phyloP scores from a whole-genome alignment of 225 moss, liverwort and hornwort species.

The Physcomitrium patens region DNA sequence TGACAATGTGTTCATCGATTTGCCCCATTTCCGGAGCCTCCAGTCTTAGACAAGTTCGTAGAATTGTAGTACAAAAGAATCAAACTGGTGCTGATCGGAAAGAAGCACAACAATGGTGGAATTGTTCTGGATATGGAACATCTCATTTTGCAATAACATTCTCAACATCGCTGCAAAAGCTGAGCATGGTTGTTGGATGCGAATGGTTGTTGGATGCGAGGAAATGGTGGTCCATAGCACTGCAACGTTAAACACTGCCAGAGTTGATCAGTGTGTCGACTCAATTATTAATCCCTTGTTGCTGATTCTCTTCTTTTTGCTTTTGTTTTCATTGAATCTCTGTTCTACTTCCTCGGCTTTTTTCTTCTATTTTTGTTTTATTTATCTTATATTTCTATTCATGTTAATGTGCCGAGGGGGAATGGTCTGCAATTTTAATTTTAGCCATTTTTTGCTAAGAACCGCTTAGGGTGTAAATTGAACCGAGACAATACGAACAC shows the following conservation, averaged over 20 bases:
- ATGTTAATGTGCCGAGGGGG: not conserved
- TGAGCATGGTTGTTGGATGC: not conserved
- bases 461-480: not conserved
- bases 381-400: too few species aligned
- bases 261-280: not conserved
- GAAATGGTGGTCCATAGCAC: not conserved
- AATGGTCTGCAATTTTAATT: conserved; percentile 11
- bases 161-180: not conserved
- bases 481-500: too few species aligned
- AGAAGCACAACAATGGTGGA: too few species aligned
- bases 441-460: not conserved
- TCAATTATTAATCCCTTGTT: too few species aligned
- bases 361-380: too few species aligned
- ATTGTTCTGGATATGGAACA: not conserved
- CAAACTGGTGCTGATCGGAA: not conserved
- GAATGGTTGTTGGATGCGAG: not conserved
- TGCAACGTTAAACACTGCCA: not conserved
- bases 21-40: not conserved
- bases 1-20: too few species aligned
- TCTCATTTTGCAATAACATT: not conserved
- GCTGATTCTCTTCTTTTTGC: too few species aligned
- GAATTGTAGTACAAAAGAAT: not conserved
- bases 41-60: not conserved
- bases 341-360: too few species aligned
- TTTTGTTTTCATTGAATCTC: too few species aligned